Conservation (phyloP, 2,329 filamentous ascomycete species). For the Colletotrichum lini region DNA sequence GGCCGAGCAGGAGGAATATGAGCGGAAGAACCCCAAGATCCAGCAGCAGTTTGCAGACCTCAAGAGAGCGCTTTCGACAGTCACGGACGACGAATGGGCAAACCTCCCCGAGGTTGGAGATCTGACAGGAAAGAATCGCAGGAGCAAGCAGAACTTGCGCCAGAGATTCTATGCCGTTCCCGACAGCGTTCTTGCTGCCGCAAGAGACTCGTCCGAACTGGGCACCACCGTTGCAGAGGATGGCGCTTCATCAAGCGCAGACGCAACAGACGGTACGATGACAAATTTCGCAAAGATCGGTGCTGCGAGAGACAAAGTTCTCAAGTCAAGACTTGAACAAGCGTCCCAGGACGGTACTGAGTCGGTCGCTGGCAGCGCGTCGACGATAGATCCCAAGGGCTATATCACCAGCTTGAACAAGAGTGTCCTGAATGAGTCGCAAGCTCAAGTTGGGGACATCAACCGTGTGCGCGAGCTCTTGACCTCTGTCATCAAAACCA, state of each 20-base stretch:
- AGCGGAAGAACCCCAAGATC: conserved; percentile 97
- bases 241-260: conserved; percentile 65
- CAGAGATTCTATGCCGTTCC: conserved; percentile 96
- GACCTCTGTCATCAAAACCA: conserved; percentile 98
- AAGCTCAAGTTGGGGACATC: conserved; percentile 92
- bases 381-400: conserved; percentile 93
- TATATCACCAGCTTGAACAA: conserved; percentile 94
- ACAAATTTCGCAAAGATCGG: conserved; percentile 99
- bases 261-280: conserved; percentile 85
- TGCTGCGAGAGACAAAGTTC: conserved; percentile 93
- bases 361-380: conserved; percentile 82
- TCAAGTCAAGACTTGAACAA: conserved; percentile 94
- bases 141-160: conserved; percentile 85
- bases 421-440: conserved; percentile 82
- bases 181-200: conserved; percentile 92
- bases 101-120: conserved; percentile 96
- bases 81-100: conserved; percentile 97
- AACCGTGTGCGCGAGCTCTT: conserved; percentile 92
- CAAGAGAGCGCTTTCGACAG: conserved; percentile 88
- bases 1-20: conserved; percentile 93
- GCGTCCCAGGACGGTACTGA: conserved; percentile 81
- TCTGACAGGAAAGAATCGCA: conserved; percentile 92
- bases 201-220: conserved; percentile 84
- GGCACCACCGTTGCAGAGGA: conserved; percentile 92
- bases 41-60: conserved; percentile 97